Percentiles rank a stretch among this genome's conserved stretches.
Evolutionary conservation across 2,329 filamentous ascomycete genomes (phyloP).

Genomic region (Orbilia blumenaviensis): DNA sequence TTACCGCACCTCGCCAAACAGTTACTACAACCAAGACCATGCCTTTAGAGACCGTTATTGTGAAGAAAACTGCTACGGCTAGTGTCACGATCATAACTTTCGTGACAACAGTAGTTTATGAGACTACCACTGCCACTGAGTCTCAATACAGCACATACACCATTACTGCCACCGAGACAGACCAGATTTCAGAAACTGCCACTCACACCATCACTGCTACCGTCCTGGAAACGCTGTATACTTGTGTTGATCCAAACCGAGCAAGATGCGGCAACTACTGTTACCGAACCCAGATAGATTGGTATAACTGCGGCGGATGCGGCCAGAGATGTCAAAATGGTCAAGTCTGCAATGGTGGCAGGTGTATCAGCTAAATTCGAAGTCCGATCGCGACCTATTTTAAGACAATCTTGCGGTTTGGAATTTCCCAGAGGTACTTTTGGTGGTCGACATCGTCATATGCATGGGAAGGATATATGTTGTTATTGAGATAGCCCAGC

Average conservation of each 20-base stretch:
- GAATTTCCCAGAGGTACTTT: too few species aligned
- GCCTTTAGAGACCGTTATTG: constrained; percentile 22
- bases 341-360: constrained; percentile 5
- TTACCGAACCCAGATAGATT: constrained; percentile 5
- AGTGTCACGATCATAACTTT: constrained; percentile 33
- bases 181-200: constrained; percentile 13
- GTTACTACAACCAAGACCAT: constrained; percentile 27
- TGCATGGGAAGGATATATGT: too few species aligned
- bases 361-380: background rate
- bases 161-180: constrained; percentile 13
- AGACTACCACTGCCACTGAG: constrained; percentile 16
- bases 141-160: constrained; percentile 37
- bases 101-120: constrained; percentile 24
- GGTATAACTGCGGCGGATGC: constrained; percentile 38
- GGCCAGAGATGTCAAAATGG: background rate
- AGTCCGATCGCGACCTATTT: too few species aligned
- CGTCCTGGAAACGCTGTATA: background rate
- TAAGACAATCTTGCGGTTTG: too few species aligned
- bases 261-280: constrained; percentile 23
- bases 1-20: constrained; percentile 20
- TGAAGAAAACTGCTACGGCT: background rate
- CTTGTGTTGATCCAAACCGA: constrained; percentile 8
- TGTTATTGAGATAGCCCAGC: too few species aligned
- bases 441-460: too few species aligned
- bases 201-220: constrained; percentile 22